Evolutionary conservation across 139 green algal species (phyloP), one percentile per base, ranked within the genome.

Genomic region (Chlorella sp.): DNA sequence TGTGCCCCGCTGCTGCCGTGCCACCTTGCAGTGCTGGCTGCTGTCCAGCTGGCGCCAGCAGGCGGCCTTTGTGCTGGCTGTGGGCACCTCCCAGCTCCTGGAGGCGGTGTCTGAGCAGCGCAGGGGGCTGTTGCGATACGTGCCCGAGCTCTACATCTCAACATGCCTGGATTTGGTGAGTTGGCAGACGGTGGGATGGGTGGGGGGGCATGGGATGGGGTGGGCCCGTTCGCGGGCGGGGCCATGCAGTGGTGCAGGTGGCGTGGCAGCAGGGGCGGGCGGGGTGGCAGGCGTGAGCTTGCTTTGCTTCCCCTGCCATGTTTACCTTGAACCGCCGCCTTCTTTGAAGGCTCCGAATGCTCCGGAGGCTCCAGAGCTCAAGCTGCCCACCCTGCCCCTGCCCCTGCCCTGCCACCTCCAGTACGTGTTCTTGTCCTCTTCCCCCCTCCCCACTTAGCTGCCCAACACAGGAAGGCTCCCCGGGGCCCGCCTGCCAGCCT

Each of bases 131-230:
- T 91, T 97, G 64, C 76, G 87, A 0, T 96, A 95, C 79, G 89
- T 96, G 32, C 93, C 96, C 0, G 96, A 98, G 88, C 89, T 94
- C 16, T 97, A 97, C 81, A 21, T 97, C 42, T 94, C 97, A 73
- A 76, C 90, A 30, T 39, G 94, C 53, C 86, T 97, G 78, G 95
- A 98, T 94, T 97, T 90, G 96, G 81, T 77, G 82, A 42, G 81
- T 24, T 2, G 48, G 48, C 48, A 57, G 48, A 5, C 48, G 48
- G 48, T 57, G 48, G 48, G 48, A 57, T 57, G 48, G 48, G 48
- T 57, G 48, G 48, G 48, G 7, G 48, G 48, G 9, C 48, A 16
- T 57, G 48, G 48, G n/a, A n/a, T n/a, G n/a, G 48, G 48, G 48
- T 57, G 48, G 48, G 5, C 48, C 48, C 9, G 5, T 57, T 9